phyloP scores from a whole-genome alignment of 306 rosid genomes.

The Aeschynomene evenia region DNA sequence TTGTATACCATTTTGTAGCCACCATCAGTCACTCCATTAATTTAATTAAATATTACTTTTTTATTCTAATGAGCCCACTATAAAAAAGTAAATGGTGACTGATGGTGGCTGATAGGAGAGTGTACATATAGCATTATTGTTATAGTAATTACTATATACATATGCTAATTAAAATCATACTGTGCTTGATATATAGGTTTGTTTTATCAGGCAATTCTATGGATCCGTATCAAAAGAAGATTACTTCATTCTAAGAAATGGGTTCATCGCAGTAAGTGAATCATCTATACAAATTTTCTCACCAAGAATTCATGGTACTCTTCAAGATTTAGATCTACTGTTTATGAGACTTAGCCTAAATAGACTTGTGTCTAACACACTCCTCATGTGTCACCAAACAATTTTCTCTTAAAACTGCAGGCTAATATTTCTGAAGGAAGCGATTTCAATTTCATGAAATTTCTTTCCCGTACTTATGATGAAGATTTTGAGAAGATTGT shows the following conservation, averaged over 20 bases:
- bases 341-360: not conserved
- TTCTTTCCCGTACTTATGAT: constrained; percentile 57
- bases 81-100: too few species aligned
- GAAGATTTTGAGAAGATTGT: constrained; percentile 62
- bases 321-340: not conserved
- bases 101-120: too few species aligned
- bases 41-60: too few species aligned
- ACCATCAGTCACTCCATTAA: too few species aligned
- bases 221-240: constrained; percentile 61
- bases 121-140: too few species aligned
- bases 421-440: constrained; percentile 50
- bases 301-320: constrained; percentile 11
- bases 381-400: not conserved
- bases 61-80: too few species aligned
- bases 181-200: constrained; percentile 41
- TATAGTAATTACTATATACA: not conserved
- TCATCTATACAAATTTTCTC: not conserved
- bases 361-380: not conserved
- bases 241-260: constrained; percentile 65
- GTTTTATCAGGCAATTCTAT: constrained; percentile 57
- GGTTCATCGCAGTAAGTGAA: constrained; percentile 59
- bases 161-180: not conserved
- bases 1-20: too few species aligned
- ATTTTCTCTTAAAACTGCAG: constrained; percentile 31
- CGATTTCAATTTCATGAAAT: constrained; percentile 58